Base-by-base conservation (phyloP, 257 asterid genomes). In the Penstemon barbatus region DNA sequence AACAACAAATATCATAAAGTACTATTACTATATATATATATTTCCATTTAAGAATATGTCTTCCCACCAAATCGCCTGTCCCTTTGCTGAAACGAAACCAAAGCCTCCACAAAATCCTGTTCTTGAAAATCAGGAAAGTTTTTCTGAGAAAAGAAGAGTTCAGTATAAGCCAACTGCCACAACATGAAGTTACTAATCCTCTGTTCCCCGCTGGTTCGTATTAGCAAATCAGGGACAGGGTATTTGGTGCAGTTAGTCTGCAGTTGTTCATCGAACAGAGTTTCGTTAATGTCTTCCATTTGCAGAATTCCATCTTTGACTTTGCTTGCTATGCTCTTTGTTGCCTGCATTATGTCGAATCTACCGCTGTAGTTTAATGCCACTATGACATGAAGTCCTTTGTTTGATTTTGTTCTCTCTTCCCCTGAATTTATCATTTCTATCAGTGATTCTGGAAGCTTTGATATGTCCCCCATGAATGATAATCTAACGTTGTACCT, bases 291-390 rank as follows among this genome's bases (percentile, higher is more conserved):
- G 42, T 72, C 77, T n/a, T 11, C 71, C 1, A 62, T 1, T 46
- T 13, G 4, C 1, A 76, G 4, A 3, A 11, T 43, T 13, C 68
- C 77, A 15, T 33, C 61, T 1, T 60, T 66, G 37, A 72, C 64
- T 72, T 71, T 66, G 33, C 36, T 33, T 6, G 71, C 77, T n/a
- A 77, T 77, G 38, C 42, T 62, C 57, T 39, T 66, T 25, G 63
- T 66, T 12, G 81, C 77, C 12, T 67, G 48, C 55, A 70, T 12
- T n/a, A 75, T 69, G n/a, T 75, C 75, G 8, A 56, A 54, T 49
- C 63, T 61, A 12, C 81, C 81, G n/a, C 63, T 67, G 7, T 76
- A 76, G 51, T 76, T 71, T 13, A 77, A 3, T 10, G 63, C 81
- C 9, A 77, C 3, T 3, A 76, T 54, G 0, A 76, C 15, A 48